These are phyloP conservation scores for Fusarium virguliforme DNA, from an alignment of 2,329 filamentous ascomycete genomes.

Conservation along the genomic window DNA sequence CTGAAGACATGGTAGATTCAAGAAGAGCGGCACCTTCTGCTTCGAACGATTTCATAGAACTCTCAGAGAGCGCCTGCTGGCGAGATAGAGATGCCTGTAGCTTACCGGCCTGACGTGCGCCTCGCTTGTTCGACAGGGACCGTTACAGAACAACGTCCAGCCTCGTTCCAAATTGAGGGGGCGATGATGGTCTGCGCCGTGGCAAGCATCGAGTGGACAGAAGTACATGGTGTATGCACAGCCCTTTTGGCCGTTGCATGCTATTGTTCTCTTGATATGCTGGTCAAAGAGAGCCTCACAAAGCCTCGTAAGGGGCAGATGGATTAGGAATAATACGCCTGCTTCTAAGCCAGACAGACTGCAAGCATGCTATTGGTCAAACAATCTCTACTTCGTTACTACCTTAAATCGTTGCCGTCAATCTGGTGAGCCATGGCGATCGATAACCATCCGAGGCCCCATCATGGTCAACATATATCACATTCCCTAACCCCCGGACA, in stretches of 20 bases:
- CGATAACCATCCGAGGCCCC: too few relatives aligned
- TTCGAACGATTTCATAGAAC: not conserved
- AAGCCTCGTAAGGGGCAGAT: not conserved
- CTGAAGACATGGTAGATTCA: not conserved
- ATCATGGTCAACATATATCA: too few relatives aligned
- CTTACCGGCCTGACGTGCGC: not conserved
- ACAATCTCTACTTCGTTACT: too few relatives aligned
- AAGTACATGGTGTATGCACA: not conserved
- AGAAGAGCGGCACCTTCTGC: not conserved
- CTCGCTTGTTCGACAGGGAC: not conserved
- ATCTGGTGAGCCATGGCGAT: too few relatives aligned
- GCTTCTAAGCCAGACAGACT: too few relatives aligned
- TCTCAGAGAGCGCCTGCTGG: not conserved
- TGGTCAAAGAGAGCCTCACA: not conserved
- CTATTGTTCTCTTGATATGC: not conserved
- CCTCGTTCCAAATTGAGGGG: not conserved
- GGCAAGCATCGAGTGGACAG: not conserved
- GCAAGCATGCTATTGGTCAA: too few relatives aligned
- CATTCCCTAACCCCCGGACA: not conserved
- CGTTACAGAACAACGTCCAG: not conserved
- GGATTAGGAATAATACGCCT: too few relatives aligned
- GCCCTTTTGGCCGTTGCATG: not conserved
- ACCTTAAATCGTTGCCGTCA: too few relatives aligned
- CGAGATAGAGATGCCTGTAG: not conserved
- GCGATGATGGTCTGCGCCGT: not conserved